phyloP scores from a whole-genome alignment of 2,329 filamentous ascomycete species.

The Neurospora sp. region DNA sequence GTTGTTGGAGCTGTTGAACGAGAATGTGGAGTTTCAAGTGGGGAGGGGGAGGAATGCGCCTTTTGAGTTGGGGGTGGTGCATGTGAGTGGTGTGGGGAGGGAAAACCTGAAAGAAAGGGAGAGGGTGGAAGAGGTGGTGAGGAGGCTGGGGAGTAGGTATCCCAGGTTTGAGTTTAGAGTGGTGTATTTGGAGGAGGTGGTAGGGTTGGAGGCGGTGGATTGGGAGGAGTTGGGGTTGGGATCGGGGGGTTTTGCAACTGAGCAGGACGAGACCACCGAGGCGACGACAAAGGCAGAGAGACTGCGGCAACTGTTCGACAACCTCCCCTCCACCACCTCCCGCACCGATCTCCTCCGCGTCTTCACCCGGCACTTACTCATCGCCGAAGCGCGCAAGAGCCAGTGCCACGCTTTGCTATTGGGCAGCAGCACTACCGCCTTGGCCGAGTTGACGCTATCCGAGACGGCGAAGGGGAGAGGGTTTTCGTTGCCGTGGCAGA shows the following conservation, averaged over 20 bases:
- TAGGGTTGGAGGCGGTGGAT: neutral
- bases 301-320: slow-evolving; percentile 46
- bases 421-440: slow-evolving; percentile 76
- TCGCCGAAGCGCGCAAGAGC: slow-evolving; percentile 46
- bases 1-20: slow-evolving; percentile 65
- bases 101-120: neutral
- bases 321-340: slow-evolving; percentile 64
- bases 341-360: slow-evolving; percentile 63
- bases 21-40: slow-evolving; percentile 56
- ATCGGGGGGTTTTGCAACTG: neutral
- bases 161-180: neutral
- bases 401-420: slow-evolving; percentile 65
- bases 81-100: slow-evolving; percentile 25
- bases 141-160: neutral
- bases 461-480: slow-evolving; percentile 89
- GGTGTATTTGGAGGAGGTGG: neutral
- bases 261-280: neutral
- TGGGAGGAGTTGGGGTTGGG: neutral
- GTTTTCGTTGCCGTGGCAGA: slow-evolving; percentile 70
- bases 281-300: slow-evolving; percentile 7
- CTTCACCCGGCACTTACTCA: slow-evolving; percentile 62
- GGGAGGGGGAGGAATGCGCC: slow-evolving; percentile 53
- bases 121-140: neutral
- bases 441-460: slow-evolving; percentile 76
- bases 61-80: slow-evolving; percentile 57